A percentile compares a stretch with the other conserved stretches of the same genome.
Evolutionary conservation across 768 basidiomycete species (phyloP).

Genomic region (Rhodotorula sphaerocarpa): DNA sequence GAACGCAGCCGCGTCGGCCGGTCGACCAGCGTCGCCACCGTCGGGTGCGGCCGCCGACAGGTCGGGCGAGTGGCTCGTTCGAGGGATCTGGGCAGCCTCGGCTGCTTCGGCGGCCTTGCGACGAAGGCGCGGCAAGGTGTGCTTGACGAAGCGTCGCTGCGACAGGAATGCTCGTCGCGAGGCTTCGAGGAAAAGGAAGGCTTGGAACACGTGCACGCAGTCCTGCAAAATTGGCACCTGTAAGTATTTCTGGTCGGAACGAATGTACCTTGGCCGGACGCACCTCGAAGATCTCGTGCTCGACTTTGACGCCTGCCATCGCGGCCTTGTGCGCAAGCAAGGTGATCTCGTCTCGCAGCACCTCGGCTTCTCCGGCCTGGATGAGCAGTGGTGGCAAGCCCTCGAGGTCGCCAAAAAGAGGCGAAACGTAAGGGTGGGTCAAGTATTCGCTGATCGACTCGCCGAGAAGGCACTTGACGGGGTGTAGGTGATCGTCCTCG

Average conservation of each 20-base stretch:
- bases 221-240: slow-evolving; percentile 57
- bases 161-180: slow-evolving; percentile 38
- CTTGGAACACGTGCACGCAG: slow-evolving; percentile 52
- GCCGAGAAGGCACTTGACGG: slow-evolving; percentile 87
- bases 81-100: background rate
- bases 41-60: background rate
- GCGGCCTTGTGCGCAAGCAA: slow-evolving; percentile 88
- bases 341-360: slow-evolving; percentile 85
- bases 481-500: slow-evolving; percentile 77
- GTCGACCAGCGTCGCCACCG: too few species aligned
- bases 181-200: slow-evolving; percentile 39
- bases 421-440: slow-evolving; percentile 93
- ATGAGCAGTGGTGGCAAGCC: slow-evolving; percentile 84
- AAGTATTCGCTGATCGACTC: slow-evolving; percentile 55
- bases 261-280: background rate
- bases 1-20: background rate
- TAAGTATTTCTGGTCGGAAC: background rate
- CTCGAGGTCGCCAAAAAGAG: slow-evolving; percentile 78
- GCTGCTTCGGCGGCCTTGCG: slow-evolving; percentile 3
- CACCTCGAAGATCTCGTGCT: slow-evolving; percentile 58
- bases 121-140: slow-evolving; percentile 26
- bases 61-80: background rate
- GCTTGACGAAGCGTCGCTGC: slow-evolving; percentile 37
- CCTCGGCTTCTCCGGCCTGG: slow-evolving; percentile 87
- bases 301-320: slow-evolving; percentile 71